Percentiles rank a stretch among this genome's conserved stretches.
phyloP scores from a whole-genome alignment of 352 stramenopile species.

The Thalassiosira oceanica region DNA sequence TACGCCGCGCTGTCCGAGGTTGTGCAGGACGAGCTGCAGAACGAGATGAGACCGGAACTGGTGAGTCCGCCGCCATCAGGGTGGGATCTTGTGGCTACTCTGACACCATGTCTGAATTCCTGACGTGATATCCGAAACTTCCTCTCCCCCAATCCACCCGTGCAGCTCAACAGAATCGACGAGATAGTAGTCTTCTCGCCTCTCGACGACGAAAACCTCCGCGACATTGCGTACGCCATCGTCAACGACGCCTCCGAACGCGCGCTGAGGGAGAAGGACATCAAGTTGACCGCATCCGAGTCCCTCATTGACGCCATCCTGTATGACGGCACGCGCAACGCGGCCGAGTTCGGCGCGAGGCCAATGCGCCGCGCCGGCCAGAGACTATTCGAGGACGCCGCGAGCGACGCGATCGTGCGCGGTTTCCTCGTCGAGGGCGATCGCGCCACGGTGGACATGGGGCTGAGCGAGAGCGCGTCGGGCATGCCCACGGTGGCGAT shows the following conservation, averaged over 20 bases:
- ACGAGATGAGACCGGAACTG: slow-evolving; percentile 94
- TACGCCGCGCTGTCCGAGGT: slow-evolving; percentile 80
- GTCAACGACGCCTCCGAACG: slow-evolving; percentile 81
- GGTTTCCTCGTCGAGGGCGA: slow-evolving; percentile 72
- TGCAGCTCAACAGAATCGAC: slow-evolving; percentile 95
- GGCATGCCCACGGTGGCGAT: slow-evolving; percentile 46
- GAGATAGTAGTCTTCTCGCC: slow-evolving; percentile 97
- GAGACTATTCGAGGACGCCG: slow-evolving; percentile 76
- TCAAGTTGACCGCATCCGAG: slow-evolving; percentile 52
- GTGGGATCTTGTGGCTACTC: too few species aligned
- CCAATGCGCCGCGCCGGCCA: slow-evolving; percentile 73
- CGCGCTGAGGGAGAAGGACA: slow-evolving; percentile 59
- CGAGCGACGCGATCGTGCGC: slow-evolving; percentile 76
- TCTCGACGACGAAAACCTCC: slow-evolving; percentile 87
- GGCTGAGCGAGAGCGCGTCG: slow-evolving; percentile 8
- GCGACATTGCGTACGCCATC: slow-evolving; percentile 90
- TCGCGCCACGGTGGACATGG: slow-evolving; percentile 50
- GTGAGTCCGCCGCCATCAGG: too few species aligned
- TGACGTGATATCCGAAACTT: too few species aligned
- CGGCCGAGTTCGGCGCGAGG: slow-evolving; percentile 73
- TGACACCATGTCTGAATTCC: too few species aligned
- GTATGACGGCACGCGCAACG: slow-evolving; percentile 63
- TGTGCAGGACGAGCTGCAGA: slow-evolving; percentile 88
- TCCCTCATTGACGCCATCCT: slow-evolving; percentile 61
- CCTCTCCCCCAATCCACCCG: too few species aligned